Base-by-base conservation (phyloP, 768 basidiomycete species). In the Russula emetica region DNA sequence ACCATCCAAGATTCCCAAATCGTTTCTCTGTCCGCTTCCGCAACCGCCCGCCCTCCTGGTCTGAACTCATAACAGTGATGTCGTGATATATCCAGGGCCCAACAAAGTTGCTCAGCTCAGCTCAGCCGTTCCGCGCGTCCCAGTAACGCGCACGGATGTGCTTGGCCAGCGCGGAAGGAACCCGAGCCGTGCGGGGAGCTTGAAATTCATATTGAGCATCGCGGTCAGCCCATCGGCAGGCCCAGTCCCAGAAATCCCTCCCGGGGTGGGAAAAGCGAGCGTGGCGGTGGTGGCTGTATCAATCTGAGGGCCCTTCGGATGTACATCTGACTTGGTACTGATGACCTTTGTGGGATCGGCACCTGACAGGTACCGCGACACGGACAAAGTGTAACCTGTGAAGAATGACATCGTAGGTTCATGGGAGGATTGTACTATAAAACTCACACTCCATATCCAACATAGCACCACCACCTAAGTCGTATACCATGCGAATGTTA, bases 381-480 rank as follows among this genome's bases (percentile, higher is more conserved):
- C 38, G 20, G 67, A 69, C 55, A 79, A 59, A 0, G 74, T 65
- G 63, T 78, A 79, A 30, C 75, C 78, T 75, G 69, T 40, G 22
- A 66, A 56, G 54, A 30, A 67, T 47, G 24, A 51, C 34, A 58
- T 42, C 6, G 22, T 40, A 5, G n/a, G n/a, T n/a, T n/a, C n/a
- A n/a, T n/a, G 16, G 16, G 34, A 32, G 28, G 14, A 26, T 26
- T 26, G 24, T 22, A 28, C 16, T 0, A 3, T 64, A 6, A 59
- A 26, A 74, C 79, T 67, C 65, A 78, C 83, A 82, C 58, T 83
- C 83, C 69, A 82, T 74, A 68, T 87, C 86, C 85, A 86, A 86
- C 69, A 82, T 71, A 3, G 78, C 75, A 9, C 86, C 85, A 1
- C 85, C 86, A 9, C 83, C 83, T 2, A 87, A 70, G 6, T 77